Conservation (phyloP, 2,329 filamentous ascomycete species). For the Verticillium tricorpus region DNA sequence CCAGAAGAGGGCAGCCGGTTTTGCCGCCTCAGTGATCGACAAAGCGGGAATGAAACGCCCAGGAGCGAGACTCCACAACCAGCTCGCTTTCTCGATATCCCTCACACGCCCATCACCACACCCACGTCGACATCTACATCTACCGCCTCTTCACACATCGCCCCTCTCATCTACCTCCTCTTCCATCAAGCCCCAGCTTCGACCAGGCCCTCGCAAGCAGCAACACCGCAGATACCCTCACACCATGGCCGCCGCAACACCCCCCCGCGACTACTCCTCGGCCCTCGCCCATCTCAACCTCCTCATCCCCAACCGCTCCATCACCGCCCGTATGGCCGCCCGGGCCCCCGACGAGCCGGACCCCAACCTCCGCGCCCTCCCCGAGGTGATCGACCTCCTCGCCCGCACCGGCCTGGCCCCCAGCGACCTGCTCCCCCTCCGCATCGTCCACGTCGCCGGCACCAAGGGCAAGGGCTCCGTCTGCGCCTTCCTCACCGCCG, state of each 20-base stretch:
- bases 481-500: constrained; percentile 75
- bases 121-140: neutral
- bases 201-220: neutral
- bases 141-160: neutral
- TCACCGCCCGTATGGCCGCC: constrained; percentile 21
- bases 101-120: neutral
- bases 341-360: constrained; percentile 47
- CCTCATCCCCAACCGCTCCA: constrained; percentile 12
- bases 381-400: constrained; percentile 79
- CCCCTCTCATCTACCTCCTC: neutral
- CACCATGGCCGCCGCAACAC: neutral
- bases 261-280: constrained; percentile 8
- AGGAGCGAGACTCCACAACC: neutral
- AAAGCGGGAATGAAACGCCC: neutral
- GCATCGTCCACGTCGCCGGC: constrained; percentile 77
- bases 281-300: constrained; percentile 11
- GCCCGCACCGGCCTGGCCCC: constrained; percentile 67
- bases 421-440: constrained; percentile 35
- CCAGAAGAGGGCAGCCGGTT: no score
- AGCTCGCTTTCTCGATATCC: neutral
- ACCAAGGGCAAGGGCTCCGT: constrained; percentile 95
- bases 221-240: neutral
- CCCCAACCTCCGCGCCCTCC: constrained; percentile 70
- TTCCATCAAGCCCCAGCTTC: neutral
- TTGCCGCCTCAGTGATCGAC: no score